Conservation (phyloP, 2,329 filamentous ascomycete genomes). For the Corynespora cassiicola region DNA sequence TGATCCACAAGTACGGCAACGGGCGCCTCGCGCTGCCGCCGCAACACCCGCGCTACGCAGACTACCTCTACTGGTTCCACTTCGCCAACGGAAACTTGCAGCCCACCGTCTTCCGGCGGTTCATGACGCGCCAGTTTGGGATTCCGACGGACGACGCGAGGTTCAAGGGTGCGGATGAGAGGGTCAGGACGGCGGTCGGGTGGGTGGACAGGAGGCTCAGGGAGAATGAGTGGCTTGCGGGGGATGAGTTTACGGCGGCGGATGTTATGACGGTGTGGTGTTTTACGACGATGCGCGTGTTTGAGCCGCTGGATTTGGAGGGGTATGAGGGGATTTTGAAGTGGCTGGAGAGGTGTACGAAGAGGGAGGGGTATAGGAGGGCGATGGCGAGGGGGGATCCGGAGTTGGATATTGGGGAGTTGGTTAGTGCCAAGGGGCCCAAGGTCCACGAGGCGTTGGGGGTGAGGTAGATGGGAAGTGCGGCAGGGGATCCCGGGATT, state of each 20-base stretch:
- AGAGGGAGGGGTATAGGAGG: conserved; percentile 40
- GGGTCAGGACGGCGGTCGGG: conserved; percentile 49
- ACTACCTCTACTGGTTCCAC: conserved; percentile 72
- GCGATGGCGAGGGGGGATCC: conserved; percentile 66
- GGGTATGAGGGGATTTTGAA: conserved; percentile 37
- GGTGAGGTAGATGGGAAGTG: too few relatives aligned
- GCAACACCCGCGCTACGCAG: conserved; percentile 58
- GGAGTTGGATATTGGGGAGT: conserved; percentile 41
- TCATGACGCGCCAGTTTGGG: conserved; percentile 35
- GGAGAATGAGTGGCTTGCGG: conserved; percentile 62
- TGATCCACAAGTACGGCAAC: conserved; percentile 58
- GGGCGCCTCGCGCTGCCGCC: conserved; percentile 58
- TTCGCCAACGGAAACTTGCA: conserved; percentile 55
- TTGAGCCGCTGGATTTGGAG: conserved; percentile 48
- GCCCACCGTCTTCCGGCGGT: conserved; percentile 40
- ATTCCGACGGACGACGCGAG: conserved; percentile 39
- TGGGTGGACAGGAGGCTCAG: conserved; percentile 58
- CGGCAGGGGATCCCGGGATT: too few relatives aligned
- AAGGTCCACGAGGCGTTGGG: conserved; percentile 21
- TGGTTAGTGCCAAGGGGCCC: conserved; percentile 35
- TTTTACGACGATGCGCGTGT: conserved; percentile 67
- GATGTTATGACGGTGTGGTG: conserved; percentile 70
- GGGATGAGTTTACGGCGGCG: conserved; percentile 67
- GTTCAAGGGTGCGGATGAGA: conserved; percentile 38
- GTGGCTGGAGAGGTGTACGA: conserved; percentile 35